Evolutionary conservation across 169 alveolate genomes (phyloP), one percentile per base, ranked within the genome.

Genomic region (Plasmodium gallinaceum): DNA sequence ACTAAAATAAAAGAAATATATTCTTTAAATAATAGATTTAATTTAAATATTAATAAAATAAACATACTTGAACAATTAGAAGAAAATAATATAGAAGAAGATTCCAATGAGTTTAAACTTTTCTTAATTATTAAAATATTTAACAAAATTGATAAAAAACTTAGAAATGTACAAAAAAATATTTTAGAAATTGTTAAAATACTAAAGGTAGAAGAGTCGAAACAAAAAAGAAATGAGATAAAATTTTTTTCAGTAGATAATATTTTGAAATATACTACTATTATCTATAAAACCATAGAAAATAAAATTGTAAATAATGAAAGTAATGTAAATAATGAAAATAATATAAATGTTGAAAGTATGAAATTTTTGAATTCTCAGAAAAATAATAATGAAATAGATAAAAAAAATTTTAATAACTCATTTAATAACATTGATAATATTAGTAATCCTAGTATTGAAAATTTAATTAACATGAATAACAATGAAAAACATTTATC

Each of bases 81-180:
- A 32, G 39, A 32, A 32, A 32, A 32, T 32, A 32, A 45, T 46
- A 16, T 43, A 0, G 88, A 58, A 65, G 89, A 78, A 22, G 89
- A 78, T 58, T 46, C 89, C 1, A 57, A 78, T 14, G 62, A 65
- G 16, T 78, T 78, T 22, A 78, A 78, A 58, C 76, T 78, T 22
- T 73, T 37, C 9, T 58, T 78, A 5, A 62, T 78, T 7, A 57
- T 78, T 10, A 78, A 65, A 51, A 64, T 78, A n/a, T 78, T 48
- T 37, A 78, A 78, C 16, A 39, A 45, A 14, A 65, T 78, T 7
- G 70, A 66, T 14, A 39, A 16, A 20, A 78, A 65, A 65, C 9
- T 78, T 6, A 78, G 51, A 51, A 10, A n/a, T 8, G 22, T 65
- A 8, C 89, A 78, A 39, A 62, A 78, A 45, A 70, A 65, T 43